Conservation (phyloP, 805 yeast species). For the Danielia reshetovae region DNA sequence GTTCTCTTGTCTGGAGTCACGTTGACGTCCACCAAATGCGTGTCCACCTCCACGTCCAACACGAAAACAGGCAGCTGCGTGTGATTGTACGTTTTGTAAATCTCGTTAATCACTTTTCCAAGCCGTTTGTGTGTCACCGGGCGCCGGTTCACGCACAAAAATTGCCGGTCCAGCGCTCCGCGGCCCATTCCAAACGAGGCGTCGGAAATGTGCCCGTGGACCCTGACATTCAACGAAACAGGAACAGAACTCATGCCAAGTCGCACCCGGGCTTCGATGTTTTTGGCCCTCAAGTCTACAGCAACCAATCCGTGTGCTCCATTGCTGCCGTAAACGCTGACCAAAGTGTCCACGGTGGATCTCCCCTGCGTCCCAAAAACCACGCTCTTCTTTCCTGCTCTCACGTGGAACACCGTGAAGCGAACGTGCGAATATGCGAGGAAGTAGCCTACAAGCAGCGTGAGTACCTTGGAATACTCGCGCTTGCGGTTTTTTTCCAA, state of each 20-base stretch:
- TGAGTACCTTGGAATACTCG: constrained; percentile 69
- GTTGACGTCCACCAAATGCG: constrained; percentile 68
- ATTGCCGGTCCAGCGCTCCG: constrained; percentile 69
- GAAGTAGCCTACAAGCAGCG: constrained; percentile 63
- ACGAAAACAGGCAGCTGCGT: constrained; percentile 71
- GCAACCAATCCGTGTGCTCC: constrained; percentile 56
- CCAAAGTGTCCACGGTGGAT: constrained; percentile 46
- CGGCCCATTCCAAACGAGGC: constrained; percentile 72
- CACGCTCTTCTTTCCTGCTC: constrained; percentile 42
- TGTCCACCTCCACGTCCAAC: constrained; percentile 52
- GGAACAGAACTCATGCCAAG: constrained; percentile 14
- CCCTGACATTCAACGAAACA: constrained; percentile 2
- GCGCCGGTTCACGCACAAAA: constrained; percentile 66
- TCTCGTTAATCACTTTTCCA: constrained; percentile 61
- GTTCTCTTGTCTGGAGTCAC: constrained; percentile 89
- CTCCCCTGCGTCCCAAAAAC: constrained; percentile 55
- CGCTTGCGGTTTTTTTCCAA: constrained; percentile 61
- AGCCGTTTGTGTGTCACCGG: constrained; percentile 63
- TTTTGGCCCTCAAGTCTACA: constrained; percentile 40
- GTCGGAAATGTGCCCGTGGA: constrained; percentile 65
- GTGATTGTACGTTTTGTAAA: constrained; percentile 66
- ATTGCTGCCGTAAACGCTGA: constrained; percentile 66
- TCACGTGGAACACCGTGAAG: constrained; percentile 54
- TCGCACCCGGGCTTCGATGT: constrained; percentile 22
- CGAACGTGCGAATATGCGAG: constrained; percentile 56